Evolutionary conservation across 1,284 basidiomycete species (phyloP).

Genomic region (Cerrena zonata): DNA sequence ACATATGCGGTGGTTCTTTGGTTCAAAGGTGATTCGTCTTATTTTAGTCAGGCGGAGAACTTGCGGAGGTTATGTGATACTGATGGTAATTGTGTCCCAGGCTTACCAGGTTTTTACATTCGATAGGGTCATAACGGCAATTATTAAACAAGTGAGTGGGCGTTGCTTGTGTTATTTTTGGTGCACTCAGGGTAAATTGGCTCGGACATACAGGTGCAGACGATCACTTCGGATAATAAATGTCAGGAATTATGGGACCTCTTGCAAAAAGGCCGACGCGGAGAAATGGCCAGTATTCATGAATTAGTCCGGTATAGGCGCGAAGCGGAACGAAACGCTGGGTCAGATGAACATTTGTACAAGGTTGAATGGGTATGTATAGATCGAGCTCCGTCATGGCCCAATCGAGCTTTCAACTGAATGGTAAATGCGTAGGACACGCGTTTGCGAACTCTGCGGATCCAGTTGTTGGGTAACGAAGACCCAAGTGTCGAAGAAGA

Average conservation of each 20-base stretch:
- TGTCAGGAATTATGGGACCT: constrained; percentile 69
- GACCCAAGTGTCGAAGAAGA: constrained; percentile 71
- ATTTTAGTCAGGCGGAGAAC: constrained; percentile 5
- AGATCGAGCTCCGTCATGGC: background rate
- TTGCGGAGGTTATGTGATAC: background rate
- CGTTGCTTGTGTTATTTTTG: background rate
- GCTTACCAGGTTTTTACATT: constrained; percentile 86
- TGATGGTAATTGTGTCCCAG: constrained; percentile 33
- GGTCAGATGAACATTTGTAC: constrained; percentile 87
- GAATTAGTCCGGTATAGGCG: constrained; percentile 88
- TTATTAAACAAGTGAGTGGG: constrained; percentile 74
- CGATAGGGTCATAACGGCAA: constrained; percentile 82
- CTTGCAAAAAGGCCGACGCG: constrained; percentile 48
- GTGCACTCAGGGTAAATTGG: constrained; percentile 3
- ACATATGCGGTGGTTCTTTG: constrained; percentile 93
- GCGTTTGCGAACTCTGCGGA: constrained; percentile 55
- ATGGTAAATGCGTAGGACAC: constrained; percentile 44
- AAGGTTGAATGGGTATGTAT: constrained; percentile 82
- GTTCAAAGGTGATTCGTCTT: constrained; percentile 76
- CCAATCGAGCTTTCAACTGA: background rate
- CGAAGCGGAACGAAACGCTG: constrained; percentile 82
- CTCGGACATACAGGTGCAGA: constrained; percentile 70
- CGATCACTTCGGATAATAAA: constrained; percentile 68
- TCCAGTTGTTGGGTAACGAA: constrained; percentile 74
- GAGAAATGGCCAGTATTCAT: constrained; percentile 54